These are phyloP conservation scores for Sparassis latifolia DNA, from an alignment of 1,284 basidiomycete species.

Conservation along the genomic window DNA sequence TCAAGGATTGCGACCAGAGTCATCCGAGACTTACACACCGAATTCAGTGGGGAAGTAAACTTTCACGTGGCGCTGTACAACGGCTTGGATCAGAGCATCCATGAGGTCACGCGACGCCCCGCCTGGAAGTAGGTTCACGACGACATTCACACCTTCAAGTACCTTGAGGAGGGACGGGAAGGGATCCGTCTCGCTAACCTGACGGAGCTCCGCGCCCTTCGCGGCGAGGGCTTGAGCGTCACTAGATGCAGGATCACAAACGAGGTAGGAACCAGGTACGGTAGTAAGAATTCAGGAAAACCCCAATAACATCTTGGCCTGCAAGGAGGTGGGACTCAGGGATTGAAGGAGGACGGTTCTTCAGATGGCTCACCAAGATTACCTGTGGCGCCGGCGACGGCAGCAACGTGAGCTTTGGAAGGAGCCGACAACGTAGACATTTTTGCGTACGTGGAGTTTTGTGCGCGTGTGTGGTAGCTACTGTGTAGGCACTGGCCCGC, in stretches of 20 bases:
- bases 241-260: conserved; percentile 14
- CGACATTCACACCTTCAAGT: conserved; percentile 18
- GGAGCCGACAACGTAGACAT: no score
- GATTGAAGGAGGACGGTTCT: background rate
- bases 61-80: conserved; percentile 13
- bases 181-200: conserved; percentile 5
- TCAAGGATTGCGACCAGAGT: background rate
- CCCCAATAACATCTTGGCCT: conserved; percentile 8
- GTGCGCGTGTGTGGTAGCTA: no score
- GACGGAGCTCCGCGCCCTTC: conserved; percentile 17
- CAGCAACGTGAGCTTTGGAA: conserved; percentile 9
- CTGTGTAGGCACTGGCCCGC: no score
- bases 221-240: conserved; percentile 14
- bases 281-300: conserved; percentile 17
- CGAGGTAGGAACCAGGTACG: conserved; percentile 16
- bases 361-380: conserved; percentile 15
- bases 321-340: background rate
- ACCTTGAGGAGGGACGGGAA: conserved; percentile 10
- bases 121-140: conserved; percentile 15
- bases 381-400: conserved; percentile 20
- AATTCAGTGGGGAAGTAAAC: conserved; percentile 26
- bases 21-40: conserved; percentile 13
- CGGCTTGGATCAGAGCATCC: conserved; percentile 13
- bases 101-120: conserved; percentile 5
- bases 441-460: no score